These are phyloP conservation scores for Penicillium olsonii DNA, from an alignment of 2,329 filamentous ascomycete genomes.

Conservation along the genomic window DNA sequence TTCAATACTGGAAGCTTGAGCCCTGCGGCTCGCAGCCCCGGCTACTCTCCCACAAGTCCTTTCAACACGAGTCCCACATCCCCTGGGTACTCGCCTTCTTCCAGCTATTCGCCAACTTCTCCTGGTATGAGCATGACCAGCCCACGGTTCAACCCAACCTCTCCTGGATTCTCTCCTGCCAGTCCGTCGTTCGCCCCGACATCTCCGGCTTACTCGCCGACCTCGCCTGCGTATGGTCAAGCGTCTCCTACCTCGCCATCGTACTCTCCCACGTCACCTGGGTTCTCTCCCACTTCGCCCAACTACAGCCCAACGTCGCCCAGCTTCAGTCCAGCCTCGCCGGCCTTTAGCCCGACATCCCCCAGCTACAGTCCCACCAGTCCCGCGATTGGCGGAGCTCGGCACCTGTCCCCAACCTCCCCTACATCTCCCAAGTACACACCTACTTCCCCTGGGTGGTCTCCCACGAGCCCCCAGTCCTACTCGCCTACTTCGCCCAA, in stretches of 20 bases:
- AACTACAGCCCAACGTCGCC: slow-evolving; percentile 63
- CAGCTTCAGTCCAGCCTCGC: slow-evolving; percentile 54
- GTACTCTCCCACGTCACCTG: slow-evolving; percentile 58
- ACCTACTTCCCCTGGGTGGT: slow-evolving; percentile 56
- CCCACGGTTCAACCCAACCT: slow-evolving; percentile 56
- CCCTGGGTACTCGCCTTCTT: slow-evolving; percentile 64
- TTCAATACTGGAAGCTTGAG: slow-evolving; percentile 63
- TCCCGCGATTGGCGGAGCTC: slow-evolving; percentile 47
- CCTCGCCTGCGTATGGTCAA: slow-evolving; percentile 69
- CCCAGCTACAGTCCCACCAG: slow-evolving; percentile 61
- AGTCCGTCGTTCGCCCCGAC: slow-evolving; percentile 57
- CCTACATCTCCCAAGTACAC: slow-evolving; percentile 58
- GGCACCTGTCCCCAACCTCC: slow-evolving; percentile 47
- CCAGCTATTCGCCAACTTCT: slow-evolving; percentile 72
- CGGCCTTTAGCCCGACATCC: slow-evolving; percentile 58
- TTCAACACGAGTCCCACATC: slow-evolving; percentile 73
- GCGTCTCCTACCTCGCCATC: slow-evolving; percentile 63
- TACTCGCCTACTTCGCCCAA: slow-evolving; percentile 55
- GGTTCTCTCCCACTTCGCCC: slow-evolving; percentile 60
- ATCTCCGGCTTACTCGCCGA: slow-evolving; percentile 71
- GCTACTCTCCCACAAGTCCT: slow-evolving; percentile 69
- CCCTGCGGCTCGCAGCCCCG: slow-evolving; percentile 68
- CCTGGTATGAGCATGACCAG: slow-evolving; percentile 63
- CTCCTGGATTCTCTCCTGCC: slow-evolving; percentile 56
- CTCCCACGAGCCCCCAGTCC: slow-evolving; percentile 48